phyloP scores from a whole-genome alignment of 306 rosid genomes.

The Rubus parviflorus region DNA sequence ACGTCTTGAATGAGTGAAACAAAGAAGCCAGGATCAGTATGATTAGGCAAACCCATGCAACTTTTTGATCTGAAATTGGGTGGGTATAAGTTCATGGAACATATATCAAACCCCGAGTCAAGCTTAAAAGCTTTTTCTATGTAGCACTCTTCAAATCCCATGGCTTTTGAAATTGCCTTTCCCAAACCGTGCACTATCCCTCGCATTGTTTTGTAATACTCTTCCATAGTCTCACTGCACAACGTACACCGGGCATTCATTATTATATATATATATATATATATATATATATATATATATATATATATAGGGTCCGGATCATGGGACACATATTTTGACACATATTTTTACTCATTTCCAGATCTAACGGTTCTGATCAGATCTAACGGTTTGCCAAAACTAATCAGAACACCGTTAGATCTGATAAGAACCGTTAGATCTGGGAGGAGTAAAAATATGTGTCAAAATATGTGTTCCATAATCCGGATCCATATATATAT shows the following conservation, averaged over 20 bases:
- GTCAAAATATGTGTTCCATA: too few species aligned
- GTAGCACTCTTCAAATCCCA: conserved; percentile 53
- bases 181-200: conserved; percentile 32
- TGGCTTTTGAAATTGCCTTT: conserved; percentile 38
- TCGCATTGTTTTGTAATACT: conserved; percentile 38
- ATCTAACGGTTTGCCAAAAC: too few species aligned
- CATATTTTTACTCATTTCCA: too few species aligned
- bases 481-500: too few species aligned
- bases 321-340: too few species aligned
- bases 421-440: too few species aligned
- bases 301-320: too few species aligned
- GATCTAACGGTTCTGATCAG: too few species aligned
- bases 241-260: neutral
- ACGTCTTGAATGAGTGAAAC: conserved; percentile 51
- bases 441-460: too few species aligned
- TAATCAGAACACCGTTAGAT: too few species aligned
- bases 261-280: too few species aligned
- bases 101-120: conserved; percentile 48
- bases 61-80: conserved; percentile 33
- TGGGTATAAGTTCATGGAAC: conserved; percentile 54
- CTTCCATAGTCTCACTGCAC: conserved; percentile 35
- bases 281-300: too few species aligned
- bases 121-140: conserved; percentile 49
- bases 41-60: conserved; percentile 39
- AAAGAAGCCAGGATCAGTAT: conserved; percentile 57